Base-by-base conservation (phyloP, 768 basidiomycete genomes). In the Leccinum pellstonianum region DNA sequence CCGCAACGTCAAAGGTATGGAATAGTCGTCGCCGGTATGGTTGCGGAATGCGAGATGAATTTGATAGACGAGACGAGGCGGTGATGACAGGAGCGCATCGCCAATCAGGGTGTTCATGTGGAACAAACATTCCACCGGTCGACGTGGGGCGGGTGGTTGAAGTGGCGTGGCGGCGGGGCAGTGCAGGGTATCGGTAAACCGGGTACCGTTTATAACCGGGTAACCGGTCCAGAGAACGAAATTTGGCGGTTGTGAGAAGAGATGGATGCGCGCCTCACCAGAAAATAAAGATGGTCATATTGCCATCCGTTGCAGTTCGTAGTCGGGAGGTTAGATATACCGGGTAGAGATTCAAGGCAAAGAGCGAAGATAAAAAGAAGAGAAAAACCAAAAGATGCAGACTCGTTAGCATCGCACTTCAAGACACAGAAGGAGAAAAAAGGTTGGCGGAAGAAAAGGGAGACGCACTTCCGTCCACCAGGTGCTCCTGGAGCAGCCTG, bases 381-480 rank as follows among this genome's bases (percentile, higher is more conserved):
- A 33, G 54, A 57, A 27, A 54, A 29, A 1, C 7, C 5, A 52
- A 52, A 19, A 14, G 5, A 31, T 58, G 23, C 50, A 43, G 23
- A 17, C 14, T 47, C 57, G 51, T 70, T 55, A 69, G 69, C 50
- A 59, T 43, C 27, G 31, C 27, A 50, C 27, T 25, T 29, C n/a
- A 29, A 29, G 25, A 8, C 25, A 19, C 11, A 52, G 43, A 48
- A 14, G 50, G 21, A 5, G 0, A 37, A 37, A 15, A 1, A 59
- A 15, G 62, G 19, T 17, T 41, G 38, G 4, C 9, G n/a, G n/a
- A 43, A n/a, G 41, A 11, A 55, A 60, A 57, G 8, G 35, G 46
- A 52, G 27, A 71, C 70, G 61, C 62, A 72, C 71, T 71, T 72
- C 9, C 69, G 65, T 51, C 61, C 65, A 49, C 69, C 65, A 54